Evolutionary conservation across 345 rosid genomes (phyloP), one percentile per base, ranked within the genome.

Genomic region (Citrus trifoliata): DNA sequence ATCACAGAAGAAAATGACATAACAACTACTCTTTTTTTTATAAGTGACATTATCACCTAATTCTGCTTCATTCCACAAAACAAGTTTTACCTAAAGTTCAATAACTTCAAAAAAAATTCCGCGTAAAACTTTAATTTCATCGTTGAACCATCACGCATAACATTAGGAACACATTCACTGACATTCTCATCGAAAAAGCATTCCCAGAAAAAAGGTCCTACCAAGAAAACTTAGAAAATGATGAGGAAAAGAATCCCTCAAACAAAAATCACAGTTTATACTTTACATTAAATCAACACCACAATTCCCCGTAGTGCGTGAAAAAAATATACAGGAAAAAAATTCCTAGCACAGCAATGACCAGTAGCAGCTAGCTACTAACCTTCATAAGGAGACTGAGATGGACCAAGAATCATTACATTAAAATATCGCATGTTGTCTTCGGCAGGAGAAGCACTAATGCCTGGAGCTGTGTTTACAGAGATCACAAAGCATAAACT

Each of bases 301-400:
- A 62, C 9, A 40, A 48, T 63, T 30, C 22, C 30, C 22, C 6
- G 5, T 12, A 30, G 60, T 28, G 21, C 12, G 4, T 27, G 21
- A 38, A 38, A 59, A 63, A 62, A 28, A 46, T 27, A 4, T 6
- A 10, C 5, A 19, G 7, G 6, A 21, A 75, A 42, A 62, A 14
- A 37, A n/a, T 3, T 33, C 21, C 14, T 37, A 18, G 16, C 21
- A 32, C 9, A 10, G 18, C 68, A 74, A 59, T 25, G 61, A 61
- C 16, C 7, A 25, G 25, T 24, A 16, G 6, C 25, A 59, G 61
- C 62, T 28, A 16, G 16, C 51, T 80, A 86, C 88, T 69, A 76
- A 88, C 89, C 89, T 88, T 88, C 91, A 67, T 86, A 84, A 27
- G 91, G 89, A 63, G 89, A 88, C 63, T 88, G 91, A 13, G 88